Evolutionary conservation across 768 basidiomycete species (phyloP).

Genomic region (Suillus ampliporus): DNA sequence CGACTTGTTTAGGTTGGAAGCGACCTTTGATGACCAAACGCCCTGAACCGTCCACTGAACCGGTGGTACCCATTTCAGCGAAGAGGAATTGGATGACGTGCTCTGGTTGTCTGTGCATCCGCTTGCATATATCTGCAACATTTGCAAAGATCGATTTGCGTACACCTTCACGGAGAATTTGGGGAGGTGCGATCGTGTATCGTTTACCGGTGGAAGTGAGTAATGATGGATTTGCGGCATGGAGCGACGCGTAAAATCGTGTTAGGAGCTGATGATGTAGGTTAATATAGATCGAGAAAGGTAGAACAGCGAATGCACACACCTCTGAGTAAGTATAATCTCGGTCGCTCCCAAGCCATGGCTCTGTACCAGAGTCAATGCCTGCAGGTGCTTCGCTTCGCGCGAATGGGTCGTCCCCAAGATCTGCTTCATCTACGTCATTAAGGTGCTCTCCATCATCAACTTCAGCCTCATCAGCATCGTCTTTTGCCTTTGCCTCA

Average conservation of each 20-base stretch:
- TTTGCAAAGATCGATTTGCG: slow-evolving; percentile 98
- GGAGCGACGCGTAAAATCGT: slow-evolving; percentile 90
- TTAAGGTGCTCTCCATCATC: slow-evolving; percentile 69
- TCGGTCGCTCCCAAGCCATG: slow-evolving; percentile 92
- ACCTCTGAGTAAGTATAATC: slow-evolving; percentile 98
- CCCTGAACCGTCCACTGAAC: slow-evolving; percentile 90
- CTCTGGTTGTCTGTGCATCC: slow-evolving; percentile 97
- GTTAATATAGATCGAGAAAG: neutral
- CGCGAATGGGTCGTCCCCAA: slow-evolving; percentile 90
- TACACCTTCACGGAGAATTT: slow-evolving; percentile 93
- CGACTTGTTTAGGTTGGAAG: slow-evolving; percentile 98
- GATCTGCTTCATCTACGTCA: slow-evolving; percentile 78
- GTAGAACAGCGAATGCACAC: slow-evolving; percentile 21
- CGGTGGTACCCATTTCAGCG: slow-evolving; percentile 97
- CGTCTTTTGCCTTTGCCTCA: slow-evolving; percentile 68
- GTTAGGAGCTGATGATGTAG: slow-evolving; percentile 71
- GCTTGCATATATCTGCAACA: slow-evolving; percentile 95
- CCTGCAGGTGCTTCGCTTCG: slow-evolving; percentile 58
- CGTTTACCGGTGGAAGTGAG: slow-evolving; percentile 87
- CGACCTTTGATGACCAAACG: slow-evolving; percentile 96
- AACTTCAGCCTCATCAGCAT: slow-evolving; percentile 60
- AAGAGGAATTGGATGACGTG: slow-evolving; percentile 98
- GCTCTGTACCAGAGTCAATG: slow-evolving; percentile 77
- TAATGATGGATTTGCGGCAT: slow-evolving; percentile 92
- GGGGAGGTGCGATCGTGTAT: slow-evolving; percentile 96